Conservation (phyloP, 805 yeast genomes). For the Starmerella roubikii region DNA sequence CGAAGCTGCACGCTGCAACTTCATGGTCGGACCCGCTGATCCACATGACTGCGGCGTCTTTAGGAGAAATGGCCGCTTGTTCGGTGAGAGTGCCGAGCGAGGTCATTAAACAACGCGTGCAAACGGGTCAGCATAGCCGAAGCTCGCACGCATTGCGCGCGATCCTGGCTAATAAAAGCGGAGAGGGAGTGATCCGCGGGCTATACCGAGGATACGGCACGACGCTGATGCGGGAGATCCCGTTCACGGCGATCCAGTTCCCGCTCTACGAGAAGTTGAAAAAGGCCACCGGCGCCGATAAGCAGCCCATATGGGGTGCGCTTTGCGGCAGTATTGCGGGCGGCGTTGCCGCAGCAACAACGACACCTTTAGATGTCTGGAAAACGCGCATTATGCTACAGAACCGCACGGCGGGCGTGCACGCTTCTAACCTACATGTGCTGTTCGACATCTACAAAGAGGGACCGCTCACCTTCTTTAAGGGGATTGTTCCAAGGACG, state of each 20-base stretch:
- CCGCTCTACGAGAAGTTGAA: conserved; percentile 84
- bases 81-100: conserved; percentile 93
- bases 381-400: conserved; percentile 85
- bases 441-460: conserved; percentile 43
- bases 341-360: conserved; percentile 84
- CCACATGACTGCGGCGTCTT: conserved; percentile 79
- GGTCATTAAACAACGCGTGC: conserved; percentile 89
- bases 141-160: conserved; percentile 57
- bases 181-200: conserved; percentile 67
- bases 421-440: conserved; percentile 35
- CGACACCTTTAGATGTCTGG: conserved; percentile 88
- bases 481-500: conserved; percentile 90
- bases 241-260: conserved; percentile 90
- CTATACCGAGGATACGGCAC: conserved; percentile 88
- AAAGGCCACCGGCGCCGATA: conserved; percentile 34
- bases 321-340: conserved; percentile 88
- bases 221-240: conserved; percentile 89
- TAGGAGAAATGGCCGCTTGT: conserved; percentile 91
- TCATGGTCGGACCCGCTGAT: conserved; percentile 27
- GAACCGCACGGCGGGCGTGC: conserved; percentile 18
- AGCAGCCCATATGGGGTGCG: conserved; percentile 63
- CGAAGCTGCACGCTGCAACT: conserved; percentile 1
- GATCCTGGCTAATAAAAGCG: conserved; percentile 48
- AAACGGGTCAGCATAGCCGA: conserved; percentile 43
- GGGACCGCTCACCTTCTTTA: conserved; percentile 56